Conservation (phyloP, 208 protist genomes). For the Tetramitus jugosus region DNA sequence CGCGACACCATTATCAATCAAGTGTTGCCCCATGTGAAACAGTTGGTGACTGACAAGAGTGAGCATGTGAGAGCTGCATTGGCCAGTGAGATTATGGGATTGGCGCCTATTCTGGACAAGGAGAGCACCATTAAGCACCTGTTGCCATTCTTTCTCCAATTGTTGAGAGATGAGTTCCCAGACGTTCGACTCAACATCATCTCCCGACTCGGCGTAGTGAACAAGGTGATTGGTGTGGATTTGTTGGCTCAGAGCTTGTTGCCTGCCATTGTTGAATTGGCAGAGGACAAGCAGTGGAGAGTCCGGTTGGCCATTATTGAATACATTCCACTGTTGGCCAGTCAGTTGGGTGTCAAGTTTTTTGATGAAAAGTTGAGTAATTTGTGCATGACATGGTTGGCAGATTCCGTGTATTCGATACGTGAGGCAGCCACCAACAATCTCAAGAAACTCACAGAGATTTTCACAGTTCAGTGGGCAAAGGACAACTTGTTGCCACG, state of each 20-base stretch:
- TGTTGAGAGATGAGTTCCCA: constrained; percentile 64
- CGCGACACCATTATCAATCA: constrained; percentile 40
- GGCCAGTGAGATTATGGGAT: constrained; percentile 57
- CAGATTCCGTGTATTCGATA: constrained; percentile 66
- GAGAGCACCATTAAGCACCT: constrained; percentile 59
- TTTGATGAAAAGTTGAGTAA: constrained; percentile 68
- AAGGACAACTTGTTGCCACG: constrained; percentile 56
- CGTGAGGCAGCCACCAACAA: constrained; percentile 65
- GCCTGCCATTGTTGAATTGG: constrained; percentile 68
- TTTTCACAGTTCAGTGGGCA: constrained; percentile 71
- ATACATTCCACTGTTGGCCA: constrained; percentile 65
- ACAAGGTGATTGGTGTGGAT: constrained; percentile 60
- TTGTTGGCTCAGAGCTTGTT: constrained; percentile 56
- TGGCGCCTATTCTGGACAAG: constrained; percentile 61
- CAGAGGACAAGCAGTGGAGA: constrained; percentile 76
- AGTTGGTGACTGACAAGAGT: constrained; percentile 50
- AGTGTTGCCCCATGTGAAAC: constrained; percentile 52
- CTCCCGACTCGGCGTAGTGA: constrained; percentile 60
- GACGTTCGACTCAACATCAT: constrained; percentile 77
- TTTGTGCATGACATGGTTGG: constrained; percentile 68
- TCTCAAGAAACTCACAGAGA: constrained; percentile 54
- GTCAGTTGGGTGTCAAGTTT: constrained; percentile 61
- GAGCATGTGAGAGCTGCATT: constrained; percentile 66
- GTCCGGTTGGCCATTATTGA: constrained; percentile 76
- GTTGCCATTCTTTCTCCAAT: constrained; percentile 63